Conservation (phyloP, 106 monocot species). For the Platanthera guangdongensis region DNA sequence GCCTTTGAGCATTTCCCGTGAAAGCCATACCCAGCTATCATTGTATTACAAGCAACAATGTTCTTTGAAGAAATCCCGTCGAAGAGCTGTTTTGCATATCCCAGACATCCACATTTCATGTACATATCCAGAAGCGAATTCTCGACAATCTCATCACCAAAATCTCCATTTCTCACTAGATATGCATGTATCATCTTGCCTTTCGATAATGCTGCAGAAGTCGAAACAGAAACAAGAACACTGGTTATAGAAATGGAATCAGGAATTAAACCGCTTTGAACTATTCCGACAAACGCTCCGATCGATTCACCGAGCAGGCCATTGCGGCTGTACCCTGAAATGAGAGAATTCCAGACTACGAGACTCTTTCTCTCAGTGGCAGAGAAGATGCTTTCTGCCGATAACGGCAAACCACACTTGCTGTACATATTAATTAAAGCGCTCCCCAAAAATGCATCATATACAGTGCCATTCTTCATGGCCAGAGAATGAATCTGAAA, state of each 20-base stretch:
- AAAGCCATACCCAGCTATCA: conserved; percentile 46
- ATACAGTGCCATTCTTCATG: conserved; percentile 19
- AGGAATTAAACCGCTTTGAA: conserved; percentile 19
- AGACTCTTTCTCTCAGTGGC: conserved; percentile 20
- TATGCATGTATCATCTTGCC: conserved; percentile 56
- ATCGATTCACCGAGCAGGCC: conserved; percentile 24
- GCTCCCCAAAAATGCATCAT: conserved; percentile 29
- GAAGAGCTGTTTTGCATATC: conserved; percentile 29
- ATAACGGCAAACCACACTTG: conserved; percentile 18
- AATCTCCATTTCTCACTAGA: conserved; percentile 29
- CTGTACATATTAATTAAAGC: conserved; percentile 42
- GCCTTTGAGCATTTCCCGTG: conserved; percentile 32
- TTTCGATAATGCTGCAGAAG: conserved; percentile 18
- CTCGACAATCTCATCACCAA: conserved; percentile 21
- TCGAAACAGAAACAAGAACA: conserved; percentile 28
- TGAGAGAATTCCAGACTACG: conserved; percentile 43
- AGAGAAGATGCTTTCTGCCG: conserved; percentile 14
- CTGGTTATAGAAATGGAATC: conserved; percentile 43
- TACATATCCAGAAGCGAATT: conserved; percentile 69
- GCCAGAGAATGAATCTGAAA: conserved; percentile 26
- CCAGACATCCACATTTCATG: conserved; percentile 48
- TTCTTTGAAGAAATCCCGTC: conserved; percentile 25
- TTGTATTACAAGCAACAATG: conserved; percentile 37
- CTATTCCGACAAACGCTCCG: conserved; percentile 18
- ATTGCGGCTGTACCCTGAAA: conserved; percentile 26